These are phyloP conservation scores for Lactarius akahatsu DNA, from an alignment of 768 basidiomycete genomes.

Conservation along the genomic window DNA sequence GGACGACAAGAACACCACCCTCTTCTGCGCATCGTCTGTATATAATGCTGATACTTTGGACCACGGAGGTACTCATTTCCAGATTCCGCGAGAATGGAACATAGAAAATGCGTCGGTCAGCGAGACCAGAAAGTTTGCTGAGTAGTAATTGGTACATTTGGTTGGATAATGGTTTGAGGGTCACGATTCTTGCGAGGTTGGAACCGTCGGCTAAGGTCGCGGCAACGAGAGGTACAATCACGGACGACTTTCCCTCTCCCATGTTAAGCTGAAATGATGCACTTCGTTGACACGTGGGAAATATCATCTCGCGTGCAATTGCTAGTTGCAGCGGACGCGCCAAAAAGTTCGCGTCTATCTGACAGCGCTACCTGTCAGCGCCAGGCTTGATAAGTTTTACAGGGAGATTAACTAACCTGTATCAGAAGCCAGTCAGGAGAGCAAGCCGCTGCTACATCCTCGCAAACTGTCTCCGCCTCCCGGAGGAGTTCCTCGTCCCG, in stretches of 20 bases:
- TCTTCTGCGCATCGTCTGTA: slow-evolving; percentile 40
- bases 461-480: background rate
- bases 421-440: slow-evolving; percentile 20
- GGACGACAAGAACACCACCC: slow-evolving; percentile 46
- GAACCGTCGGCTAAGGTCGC: slow-evolving; percentile 43
- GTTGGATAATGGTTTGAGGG: slow-evolving; percentile 45
- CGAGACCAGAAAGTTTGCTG: slow-evolving; percentile 42
- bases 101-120: slow-evolving; percentile 47
- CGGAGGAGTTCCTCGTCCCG: slow-evolving; percentile 9
- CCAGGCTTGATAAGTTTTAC: background rate
- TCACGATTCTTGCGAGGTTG: slow-evolving; percentile 47
- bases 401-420: background rate
- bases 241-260: slow-evolving; percentile 57
- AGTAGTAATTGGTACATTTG: slow-evolving; percentile 51
- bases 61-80: slow-evolving; percentile 28
- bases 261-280: slow-evolving; percentile 53
- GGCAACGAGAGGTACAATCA: slow-evolving; percentile 49
- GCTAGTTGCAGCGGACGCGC: slow-evolving; percentile 44
- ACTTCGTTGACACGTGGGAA: slow-evolving; percentile 39
- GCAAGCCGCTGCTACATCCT: background rate
- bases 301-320: slow-evolving; percentile 49
- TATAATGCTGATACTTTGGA: slow-evolving; percentile 32
- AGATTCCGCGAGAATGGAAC: slow-evolving; percentile 50
- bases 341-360: slow-evolving; percentile 49
- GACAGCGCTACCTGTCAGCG: background rate